These are phyloP conservation scores for Poronia punctata DNA, from an alignment of 495 filamentous ascomycete genomes.

Conservation along the genomic window DNA sequence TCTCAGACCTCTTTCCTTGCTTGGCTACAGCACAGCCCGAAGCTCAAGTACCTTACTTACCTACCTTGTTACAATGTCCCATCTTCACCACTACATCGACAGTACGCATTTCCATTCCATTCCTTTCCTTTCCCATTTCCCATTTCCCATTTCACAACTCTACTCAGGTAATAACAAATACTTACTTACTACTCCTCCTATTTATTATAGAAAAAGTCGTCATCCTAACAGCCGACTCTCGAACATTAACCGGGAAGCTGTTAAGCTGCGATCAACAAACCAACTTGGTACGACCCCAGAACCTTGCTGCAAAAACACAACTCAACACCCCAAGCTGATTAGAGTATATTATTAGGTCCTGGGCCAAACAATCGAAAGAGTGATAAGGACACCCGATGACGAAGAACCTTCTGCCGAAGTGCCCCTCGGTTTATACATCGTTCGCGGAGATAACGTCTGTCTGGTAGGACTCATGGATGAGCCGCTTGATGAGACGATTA, in stretches of 20 bases:
- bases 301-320: too few species aligned
- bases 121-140: not conserved
- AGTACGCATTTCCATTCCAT: constrained; percentile 18
- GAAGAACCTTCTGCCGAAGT: constrained; percentile 73
- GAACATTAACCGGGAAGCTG: constrained; percentile 76
- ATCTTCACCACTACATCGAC: constrained; percentile 25
- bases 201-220: constrained; percentile 72
- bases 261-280: constrained; percentile 86
- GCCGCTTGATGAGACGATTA: constrained; percentile 74
- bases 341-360: too few species aligned
- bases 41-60: too few species aligned
- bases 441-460: constrained; percentile 93
- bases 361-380: constrained; percentile 74
- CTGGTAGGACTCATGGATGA: constrained; percentile 86
- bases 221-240: constrained; percentile 87
- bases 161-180: not conserved
- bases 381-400: constrained; percentile 79
- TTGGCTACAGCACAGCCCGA: too few species aligned
- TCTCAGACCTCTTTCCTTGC: too few species aligned
- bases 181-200: not conserved
- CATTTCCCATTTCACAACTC: not conserved
- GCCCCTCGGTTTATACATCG: constrained; percentile 80
- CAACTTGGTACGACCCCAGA: constrained; percentile 60
- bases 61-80: too few species aligned
- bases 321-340: too few species aligned